These are phyloP conservation scores for Diaporthe ampelina DNA, from an alignment of 2,329 filamentous ascomycete genomes.

Conservation along the genomic window DNA sequence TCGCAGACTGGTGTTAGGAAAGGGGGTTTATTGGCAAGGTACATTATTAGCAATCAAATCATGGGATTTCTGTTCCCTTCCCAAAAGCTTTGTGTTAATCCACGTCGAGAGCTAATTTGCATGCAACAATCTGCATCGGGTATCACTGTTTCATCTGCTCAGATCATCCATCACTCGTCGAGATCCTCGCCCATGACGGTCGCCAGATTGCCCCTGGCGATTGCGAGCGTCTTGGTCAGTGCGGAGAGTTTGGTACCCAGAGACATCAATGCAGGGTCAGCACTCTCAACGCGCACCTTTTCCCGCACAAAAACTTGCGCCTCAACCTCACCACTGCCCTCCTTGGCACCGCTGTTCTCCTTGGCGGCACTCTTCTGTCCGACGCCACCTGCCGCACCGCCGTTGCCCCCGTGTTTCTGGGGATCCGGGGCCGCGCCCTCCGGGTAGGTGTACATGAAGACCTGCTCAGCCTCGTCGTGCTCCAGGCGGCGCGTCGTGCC, in stretches of 20 bases:
- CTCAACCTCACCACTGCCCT: constrained; percentile 53
- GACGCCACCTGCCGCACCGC: constrained; percentile 44
- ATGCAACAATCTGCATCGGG: constrained; percentile 28
- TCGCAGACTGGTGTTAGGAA: background rate
- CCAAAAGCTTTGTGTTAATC: background rate
- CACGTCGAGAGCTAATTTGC: background rate
- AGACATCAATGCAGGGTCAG: constrained; percentile 88
- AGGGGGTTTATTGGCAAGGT: background rate
- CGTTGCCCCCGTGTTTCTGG: constrained; percentile 26
- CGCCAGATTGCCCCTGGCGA: constrained; percentile 79
- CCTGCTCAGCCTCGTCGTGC: constrained; percentile 84
- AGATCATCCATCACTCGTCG: constrained; percentile 49
- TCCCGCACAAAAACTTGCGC: constrained; percentile 88
- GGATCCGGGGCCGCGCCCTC: constrained; percentile 22
- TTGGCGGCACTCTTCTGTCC: constrained; percentile 1
- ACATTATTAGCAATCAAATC: background rate
- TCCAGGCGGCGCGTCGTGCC: constrained; percentile 74
- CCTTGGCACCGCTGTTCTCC: background rate
- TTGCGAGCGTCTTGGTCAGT: constrained; percentile 78
- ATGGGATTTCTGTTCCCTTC: no score
- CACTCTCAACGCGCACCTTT: constrained; percentile 89
- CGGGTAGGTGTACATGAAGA: constrained; percentile 72
- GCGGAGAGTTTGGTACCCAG: constrained; percentile 87
- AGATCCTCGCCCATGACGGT: constrained; percentile 79
- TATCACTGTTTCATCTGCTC: constrained; percentile 29